Evolutionary conservation across 768 basidiomycete genomes (phyloP).

Genomic region (Inosperma sp.): DNA sequence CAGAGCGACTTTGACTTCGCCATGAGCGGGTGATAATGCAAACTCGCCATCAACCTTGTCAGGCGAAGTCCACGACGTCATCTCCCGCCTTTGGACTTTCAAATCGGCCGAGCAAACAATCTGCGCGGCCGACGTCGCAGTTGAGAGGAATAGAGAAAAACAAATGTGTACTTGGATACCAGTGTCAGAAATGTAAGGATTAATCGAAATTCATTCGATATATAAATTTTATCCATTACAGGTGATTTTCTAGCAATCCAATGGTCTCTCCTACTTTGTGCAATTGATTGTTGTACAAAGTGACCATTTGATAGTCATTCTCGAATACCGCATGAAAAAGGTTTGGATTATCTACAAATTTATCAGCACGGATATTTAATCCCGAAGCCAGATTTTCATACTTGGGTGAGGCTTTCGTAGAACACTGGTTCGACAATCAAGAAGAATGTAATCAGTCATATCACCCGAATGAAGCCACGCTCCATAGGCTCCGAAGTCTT

Average conservation of each 20-base stretch:
- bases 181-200: no score
- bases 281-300: background rate
- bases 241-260: background rate
- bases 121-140: no score
- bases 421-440: constrained; percentile 15
- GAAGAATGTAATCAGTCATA: constrained; percentile 16
- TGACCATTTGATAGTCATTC: background rate
- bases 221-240: no score
- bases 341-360: constrained; percentile 3
- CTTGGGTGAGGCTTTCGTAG: background rate
- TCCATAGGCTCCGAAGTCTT: constrained; percentile 10
- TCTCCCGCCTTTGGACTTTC: no score
- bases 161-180: no score
- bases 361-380: background rate
- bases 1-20: no score
- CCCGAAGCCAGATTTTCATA: background rate
- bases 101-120: no score
- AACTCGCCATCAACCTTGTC: no score
- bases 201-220: no score
- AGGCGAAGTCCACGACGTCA: no score
- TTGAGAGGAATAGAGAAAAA: no score
- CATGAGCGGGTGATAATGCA: no score
- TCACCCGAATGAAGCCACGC: constrained; percentile 6
- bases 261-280: background rate
- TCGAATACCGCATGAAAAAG: constrained; percentile 2